Conservation (phyloP, 257 asterid genomes). For the Penstemon barbatus region DNA sequence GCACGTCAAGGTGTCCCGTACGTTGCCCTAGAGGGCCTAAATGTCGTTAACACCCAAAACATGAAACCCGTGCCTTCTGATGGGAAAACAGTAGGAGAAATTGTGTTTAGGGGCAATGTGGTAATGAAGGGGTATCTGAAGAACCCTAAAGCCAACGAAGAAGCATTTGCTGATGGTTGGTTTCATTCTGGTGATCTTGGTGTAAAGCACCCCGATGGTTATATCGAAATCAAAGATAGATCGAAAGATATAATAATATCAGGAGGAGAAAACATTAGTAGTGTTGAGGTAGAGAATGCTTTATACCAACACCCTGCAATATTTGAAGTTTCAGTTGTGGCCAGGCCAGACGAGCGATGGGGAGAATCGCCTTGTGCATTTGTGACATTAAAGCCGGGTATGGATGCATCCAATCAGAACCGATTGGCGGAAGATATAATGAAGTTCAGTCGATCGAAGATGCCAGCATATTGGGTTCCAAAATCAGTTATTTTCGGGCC, state of each 20-base stretch:
- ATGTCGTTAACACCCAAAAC: conserved; percentile 58
- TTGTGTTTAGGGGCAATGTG: conserved; percentile 75
- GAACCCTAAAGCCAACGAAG: conserved; percentile 83
- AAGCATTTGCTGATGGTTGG: conserved; percentile 80
- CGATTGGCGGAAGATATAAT: conserved; percentile 66
- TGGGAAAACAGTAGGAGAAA: conserved; percentile 84
- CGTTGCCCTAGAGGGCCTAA: conserved; percentile 66
- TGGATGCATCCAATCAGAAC: conserved; percentile 39
- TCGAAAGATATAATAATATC: conserved; percentile 92
- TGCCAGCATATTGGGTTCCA: conserved; percentile 91
- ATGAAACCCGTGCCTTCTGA: conserved; percentile 73
- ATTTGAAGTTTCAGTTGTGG: conserved; percentile 83
- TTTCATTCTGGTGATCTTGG: conserved; percentile 92
- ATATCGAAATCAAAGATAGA: conserved; percentile 78
- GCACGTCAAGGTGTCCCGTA: conserved; percentile 86
- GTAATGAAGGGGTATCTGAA: conserved; percentile 94
- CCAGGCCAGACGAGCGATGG: conserved; percentile 88
- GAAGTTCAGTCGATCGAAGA: conserved; percentile 69
- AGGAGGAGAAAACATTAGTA: conserved; percentile 91
- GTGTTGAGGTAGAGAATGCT: conserved; percentile 89
- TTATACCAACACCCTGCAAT: conserved; percentile 76
- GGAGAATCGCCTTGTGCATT: conserved; percentile 97
- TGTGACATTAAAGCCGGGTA: conserved; percentile 65
- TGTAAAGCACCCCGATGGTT: conserved; percentile 86
- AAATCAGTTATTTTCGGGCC: conserved; percentile 82